Evolutionary conservation across 129 eudicot species (phyloP), one percentile per base, ranked within the genome.

Genomic region (sunflower (Helianthus annuus)): DNA sequence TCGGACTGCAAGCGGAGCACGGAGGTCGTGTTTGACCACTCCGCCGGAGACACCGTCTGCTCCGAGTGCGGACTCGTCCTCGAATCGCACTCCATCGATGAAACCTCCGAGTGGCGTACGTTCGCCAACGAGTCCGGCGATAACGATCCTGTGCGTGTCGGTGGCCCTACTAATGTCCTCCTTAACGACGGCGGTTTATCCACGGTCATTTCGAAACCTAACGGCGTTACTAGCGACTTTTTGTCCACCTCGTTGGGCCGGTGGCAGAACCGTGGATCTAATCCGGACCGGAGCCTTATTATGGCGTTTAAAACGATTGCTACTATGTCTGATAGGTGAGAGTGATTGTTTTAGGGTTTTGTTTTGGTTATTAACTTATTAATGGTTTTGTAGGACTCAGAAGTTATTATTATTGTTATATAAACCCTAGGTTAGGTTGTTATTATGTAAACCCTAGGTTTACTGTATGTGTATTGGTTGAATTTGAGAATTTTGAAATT

Each of bases 11-110:
- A 85, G 85, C 68, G 75, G 71, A 70, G 68, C 70, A 90, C 95
- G 62, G 95, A 90, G 85, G 91, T 83, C 32, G 91, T 90, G 22
- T 81, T 76, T 82, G 91, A 87, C 55, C 95, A 87, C 83, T 64
- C 89, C 3, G 91, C 97, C 16, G 97, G 97, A 12, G 97, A 90
- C 74, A 85, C 91, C 27, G 89, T 90, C 54, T 90, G 97, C 61
- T 90, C 91, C 44, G 95, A 90, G 81, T 90, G 95, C 59, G 97
- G 97, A 0, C 87, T 90, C 69, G 97, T 90, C 19, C 83, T 90
- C 3, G 97, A 87, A 48, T 84, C 95, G 6, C 84, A 80, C 56
- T 90, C 91, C 5, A 85, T 90, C 48, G 97, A 90, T 48, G 97
- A 90, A 80, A 85, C 91, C 0, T 87, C 95, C 34, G 97, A 90